These are phyloP conservation scores for Kalmusia sp. DNA, from an alignment of 2,329 filamentous ascomycete genomes.

Conservation along the genomic window DNA sequence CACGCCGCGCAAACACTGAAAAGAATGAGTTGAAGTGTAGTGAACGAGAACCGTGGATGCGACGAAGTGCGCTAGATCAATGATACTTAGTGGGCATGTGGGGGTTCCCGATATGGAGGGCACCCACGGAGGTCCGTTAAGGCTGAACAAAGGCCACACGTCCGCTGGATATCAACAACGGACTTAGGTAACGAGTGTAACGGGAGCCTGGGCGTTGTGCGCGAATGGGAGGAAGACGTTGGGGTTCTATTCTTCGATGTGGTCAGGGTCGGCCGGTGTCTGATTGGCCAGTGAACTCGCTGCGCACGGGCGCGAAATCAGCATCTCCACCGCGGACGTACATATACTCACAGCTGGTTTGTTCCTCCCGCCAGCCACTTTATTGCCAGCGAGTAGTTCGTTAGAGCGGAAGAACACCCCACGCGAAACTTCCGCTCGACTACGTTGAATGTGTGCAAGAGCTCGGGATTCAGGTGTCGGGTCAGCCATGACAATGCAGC, in stretches of 20 bases:
- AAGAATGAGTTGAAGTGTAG: background rate
- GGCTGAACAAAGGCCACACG: background rate
- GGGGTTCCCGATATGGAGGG: background rate
- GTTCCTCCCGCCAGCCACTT: background rate
- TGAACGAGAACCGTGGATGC: background rate
- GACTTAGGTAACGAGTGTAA: background rate
- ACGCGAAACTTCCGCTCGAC: background rate
- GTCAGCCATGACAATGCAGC: slow-evolving; percentile 9
- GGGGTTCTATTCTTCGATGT: background rate
- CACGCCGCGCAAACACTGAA: background rate
- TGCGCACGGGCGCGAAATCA: background rate
- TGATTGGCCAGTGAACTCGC: background rate
- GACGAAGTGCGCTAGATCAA: background rate
- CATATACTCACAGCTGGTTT: background rate
- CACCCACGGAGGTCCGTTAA: slow-evolving; percentile 4
- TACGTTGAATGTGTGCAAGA: background rate
- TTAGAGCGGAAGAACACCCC: background rate
- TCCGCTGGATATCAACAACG: slow-evolving; percentile 4
- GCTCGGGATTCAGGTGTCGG: slow-evolving; percentile 1
- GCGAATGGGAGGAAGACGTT: background rate
- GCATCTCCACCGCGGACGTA: background rate
- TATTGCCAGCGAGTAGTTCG: background rate
- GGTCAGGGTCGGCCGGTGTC: background rate
- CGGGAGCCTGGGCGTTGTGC: background rate
- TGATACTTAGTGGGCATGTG: background rate